Evolutionary conservation across 148 eudicot genomes (phyloP).

Genomic region (Camellia lanceoleosa): DNA sequence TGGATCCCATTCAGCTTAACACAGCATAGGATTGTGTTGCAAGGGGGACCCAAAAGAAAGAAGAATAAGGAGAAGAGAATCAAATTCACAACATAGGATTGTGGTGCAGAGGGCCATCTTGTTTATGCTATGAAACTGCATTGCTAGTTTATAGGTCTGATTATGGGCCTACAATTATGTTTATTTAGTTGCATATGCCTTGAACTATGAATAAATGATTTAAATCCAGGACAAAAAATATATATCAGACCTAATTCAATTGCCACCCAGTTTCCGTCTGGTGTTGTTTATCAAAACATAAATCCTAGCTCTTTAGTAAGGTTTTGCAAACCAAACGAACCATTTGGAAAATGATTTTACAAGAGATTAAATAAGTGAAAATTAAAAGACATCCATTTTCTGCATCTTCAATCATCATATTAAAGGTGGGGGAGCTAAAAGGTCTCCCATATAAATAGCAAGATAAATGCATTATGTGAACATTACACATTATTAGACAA

Average conservation of each 20-base stretch:
- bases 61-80: too few relatives aligned
- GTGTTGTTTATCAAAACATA: not conserved
- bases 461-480: not conserved
- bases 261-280: not conserved
- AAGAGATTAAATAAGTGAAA: not conserved
- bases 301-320: not conserved
- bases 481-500: not conserved
- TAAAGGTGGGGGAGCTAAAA: not conserved
- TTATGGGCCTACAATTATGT: too few relatives aligned
- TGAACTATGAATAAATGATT: not conserved
- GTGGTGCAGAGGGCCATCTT: not conserved
- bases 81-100: not conserved
- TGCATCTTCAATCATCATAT: not conserved
- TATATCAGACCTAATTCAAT: not conserved
- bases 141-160: too few relatives aligned
- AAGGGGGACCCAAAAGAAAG: too few relatives aligned
- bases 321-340: not conserved
- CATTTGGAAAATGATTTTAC: not conserved
- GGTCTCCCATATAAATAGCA: not conserved
- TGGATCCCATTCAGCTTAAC: too few relatives aligned
- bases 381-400: not conserved
- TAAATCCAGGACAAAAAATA: not conserved
- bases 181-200: too few relatives aligned
- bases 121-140: too few relatives aligned
- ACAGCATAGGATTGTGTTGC: too few relatives aligned